Base-by-base conservation (phyloP, 768 basidiomycete genomes). In the Lyophyllum shimeji region DNA sequence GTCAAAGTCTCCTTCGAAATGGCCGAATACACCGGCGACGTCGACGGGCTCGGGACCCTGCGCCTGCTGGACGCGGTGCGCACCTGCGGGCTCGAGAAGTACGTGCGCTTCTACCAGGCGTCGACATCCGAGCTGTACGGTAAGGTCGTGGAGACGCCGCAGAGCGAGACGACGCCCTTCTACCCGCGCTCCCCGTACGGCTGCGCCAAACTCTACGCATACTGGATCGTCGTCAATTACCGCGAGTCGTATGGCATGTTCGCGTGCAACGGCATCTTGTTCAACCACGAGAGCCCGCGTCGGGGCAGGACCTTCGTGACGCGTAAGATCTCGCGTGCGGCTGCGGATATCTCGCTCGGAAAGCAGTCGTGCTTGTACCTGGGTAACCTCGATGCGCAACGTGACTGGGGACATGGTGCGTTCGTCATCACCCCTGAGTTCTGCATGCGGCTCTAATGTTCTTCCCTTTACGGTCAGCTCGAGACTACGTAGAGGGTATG, bases 1-100 rank as follows among this genome's bases (percentile, higher is more conserved):
- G 95, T 98, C 78, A 98, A 98, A 73, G 95, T 98, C 61, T 97
- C 95, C 24, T 98, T 98, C 71, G 96, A 98, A 73, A 96, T 98
- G 93, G 93, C 95, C 23, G 95, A 98, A 74, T 98, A 98, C 76
- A 98, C 96, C 0, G 95, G 92, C 49, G 96, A 98, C 67, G 95
- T 98, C 47, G 95, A 98, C 64, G 95, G 88, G 7, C 81, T 98
- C 39, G 95, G 95, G 52, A 98, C 95, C 6, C 84, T 98, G 46
- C 92, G 95, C 63, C 83, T 98, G 56, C 88, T 98, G 55, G 96
- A 98, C 65, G 95, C 95, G 52, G 87, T 98, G 71, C 86, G 95
- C 40, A 98, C 96, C 7, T 95, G 93, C 70, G 95, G 95, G 3
- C 83, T 98, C 57, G 91, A 95, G 69, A 87, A 90, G 65, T 90